A percentile compares a stretch with the other conserved stretches of the same genome.
Evolutionary conservation across 768 basidiomycete species (phyloP).

Genomic region (Coprinellus micaceus): DNA sequence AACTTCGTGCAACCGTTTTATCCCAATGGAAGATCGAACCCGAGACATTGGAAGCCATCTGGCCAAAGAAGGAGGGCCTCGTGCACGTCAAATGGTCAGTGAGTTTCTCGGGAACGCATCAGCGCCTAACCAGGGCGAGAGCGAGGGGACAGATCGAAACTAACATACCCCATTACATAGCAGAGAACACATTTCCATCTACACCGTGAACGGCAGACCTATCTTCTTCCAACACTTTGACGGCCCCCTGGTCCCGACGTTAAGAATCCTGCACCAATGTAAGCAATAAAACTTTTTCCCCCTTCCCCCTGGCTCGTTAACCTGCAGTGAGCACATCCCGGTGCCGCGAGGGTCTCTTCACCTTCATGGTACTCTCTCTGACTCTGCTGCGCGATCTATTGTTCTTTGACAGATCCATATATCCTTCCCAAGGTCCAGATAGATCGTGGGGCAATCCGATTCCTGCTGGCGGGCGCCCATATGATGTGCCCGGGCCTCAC

Average conservation of each 20-base stretch:
- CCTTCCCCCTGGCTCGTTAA: conserved; percentile 5
- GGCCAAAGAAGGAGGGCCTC: conserved; percentile 98
- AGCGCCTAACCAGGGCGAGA: not conserved
- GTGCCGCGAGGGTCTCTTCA: too few species aligned
- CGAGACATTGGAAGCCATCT: conserved; percentile 83
- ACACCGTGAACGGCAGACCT: conserved; percentile 82
- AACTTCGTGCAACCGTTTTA: conserved; percentile 75
- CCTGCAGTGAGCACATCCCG: not conserved
- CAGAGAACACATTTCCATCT: conserved; percentile 94
- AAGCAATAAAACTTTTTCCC: conserved; percentile 22
- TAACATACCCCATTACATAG: conserved; percentile 41
- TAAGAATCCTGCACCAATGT: conserved; percentile 92
- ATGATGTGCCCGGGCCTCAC: conserved; percentile 99
- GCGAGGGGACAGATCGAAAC: not conserved
- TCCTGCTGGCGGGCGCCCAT: conserved; percentile 87
- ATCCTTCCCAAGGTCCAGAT: conserved; percentile 85
- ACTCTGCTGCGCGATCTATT: conserved; percentile 7
- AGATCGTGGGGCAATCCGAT: conserved; percentile 97
- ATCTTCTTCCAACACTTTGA: conserved; percentile 96
- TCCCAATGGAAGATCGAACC: conserved; percentile 80
- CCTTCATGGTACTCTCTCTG: conserved; percentile 5
- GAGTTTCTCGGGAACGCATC: conserved; percentile 8
- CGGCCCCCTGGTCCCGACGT: conserved; percentile 85
- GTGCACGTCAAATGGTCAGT: conserved; percentile 92
- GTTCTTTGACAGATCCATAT: conserved; percentile 66